Percentiles rank a stretch among this genome's conserved stretches.
These are phyloP conservation scores for Paxillus rubicundulus DNA, from an alignment of 768 basidiomycete genomes.

Conservation along the genomic window DNA sequence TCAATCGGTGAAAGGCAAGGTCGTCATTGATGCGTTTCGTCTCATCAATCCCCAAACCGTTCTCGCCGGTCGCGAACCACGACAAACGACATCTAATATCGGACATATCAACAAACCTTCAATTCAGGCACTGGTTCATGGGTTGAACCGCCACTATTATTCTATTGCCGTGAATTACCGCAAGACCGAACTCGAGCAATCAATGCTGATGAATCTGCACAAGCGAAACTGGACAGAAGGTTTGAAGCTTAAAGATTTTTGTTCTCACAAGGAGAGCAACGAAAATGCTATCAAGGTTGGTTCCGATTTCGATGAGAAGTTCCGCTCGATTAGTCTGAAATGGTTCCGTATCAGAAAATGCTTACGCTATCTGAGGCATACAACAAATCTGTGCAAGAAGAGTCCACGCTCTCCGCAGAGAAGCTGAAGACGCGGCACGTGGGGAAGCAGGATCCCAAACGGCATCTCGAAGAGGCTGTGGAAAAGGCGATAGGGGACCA, in stretches of 20 bases:
- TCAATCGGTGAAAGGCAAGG: conserved; percentile 98
- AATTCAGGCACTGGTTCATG: conserved; percentile 97
- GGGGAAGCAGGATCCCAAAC: conserved; percentile 96
- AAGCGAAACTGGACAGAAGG: conserved; percentile 99
- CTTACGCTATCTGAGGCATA: conserved; percentile 88
- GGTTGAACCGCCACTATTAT: conserved; percentile 97
- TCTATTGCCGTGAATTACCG: conserved; percentile 96
- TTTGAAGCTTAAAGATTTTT: conserved; percentile 86
- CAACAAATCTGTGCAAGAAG: conserved; percentile 97
- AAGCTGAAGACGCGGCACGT: conserved; percentile 97
- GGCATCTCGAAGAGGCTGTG: conserved; percentile 95
- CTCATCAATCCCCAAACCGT: conserved; percentile 91
- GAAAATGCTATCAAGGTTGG: conserved; percentile 93
- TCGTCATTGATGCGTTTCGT: conserved; percentile 98
- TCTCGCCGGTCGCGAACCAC: conserved; percentile 88
- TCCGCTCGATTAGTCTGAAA: conserved; percentile 17
- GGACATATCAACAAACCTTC: conserved; percentile 99
- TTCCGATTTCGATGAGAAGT: conserved; percentile 17
- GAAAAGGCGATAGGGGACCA: conserved; percentile 98
- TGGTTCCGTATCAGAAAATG: conserved; percentile 54
- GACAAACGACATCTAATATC: conserved; percentile 97
- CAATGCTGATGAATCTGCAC: conserved; percentile 98
- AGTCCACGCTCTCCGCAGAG: conserved; percentile 89
- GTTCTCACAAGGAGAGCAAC: conserved; percentile 81
- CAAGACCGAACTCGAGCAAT: conserved; percentile 97